These are phyloP conservation scores for Rubroshorea leprosula DNA, from an alignment of 345 rosid genomes.

Conservation along the genomic window DNA sequence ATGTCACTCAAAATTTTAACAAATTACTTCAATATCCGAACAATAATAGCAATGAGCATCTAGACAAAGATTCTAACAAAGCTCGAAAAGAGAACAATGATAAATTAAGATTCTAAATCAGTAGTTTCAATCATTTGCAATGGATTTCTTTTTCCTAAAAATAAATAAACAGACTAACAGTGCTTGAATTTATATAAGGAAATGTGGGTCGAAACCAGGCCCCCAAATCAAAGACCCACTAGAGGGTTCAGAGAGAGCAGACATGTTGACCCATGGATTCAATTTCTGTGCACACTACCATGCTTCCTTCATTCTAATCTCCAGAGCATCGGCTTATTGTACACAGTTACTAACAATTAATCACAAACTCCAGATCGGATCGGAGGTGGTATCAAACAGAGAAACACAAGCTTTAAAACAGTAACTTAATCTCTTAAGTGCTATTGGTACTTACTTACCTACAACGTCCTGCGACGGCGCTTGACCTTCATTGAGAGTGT, in stretches of 20 bases:
- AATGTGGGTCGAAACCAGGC: slow-evolving; percentile 15
- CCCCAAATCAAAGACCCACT: not conserved
- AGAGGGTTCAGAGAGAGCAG: not conserved
- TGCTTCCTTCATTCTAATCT: slow-evolving; percentile 6
- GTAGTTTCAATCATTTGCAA: too few relatives aligned
- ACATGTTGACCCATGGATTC: slow-evolving; percentile 3
- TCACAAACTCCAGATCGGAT: not conserved
- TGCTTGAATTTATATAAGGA: not conserved
- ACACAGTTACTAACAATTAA: not conserved
- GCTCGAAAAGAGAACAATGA: too few relatives aligned
- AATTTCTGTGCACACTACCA: slow-evolving; percentile 11
- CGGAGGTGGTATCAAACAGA: too few relatives aligned
- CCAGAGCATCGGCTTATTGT: slow-evolving; percentile 17
- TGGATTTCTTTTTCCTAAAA: too few relatives aligned
- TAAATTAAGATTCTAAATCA: too few relatives aligned
- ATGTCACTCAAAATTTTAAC: not conserved
- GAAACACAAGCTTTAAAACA: too few relatives aligned
- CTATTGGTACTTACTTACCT: slow-evolving; percentile 35
- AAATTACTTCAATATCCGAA: too few relatives aligned
- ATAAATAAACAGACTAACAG: too few relatives aligned
- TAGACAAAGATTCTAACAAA: too few relatives aligned
- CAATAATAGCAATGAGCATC: too few relatives aligned
- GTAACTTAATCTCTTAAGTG: too few relatives aligned
- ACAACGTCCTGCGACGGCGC: slow-evolving; percentile 77
- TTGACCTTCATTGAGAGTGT: slow-evolving; percentile 52